Conservation (phyloP, 1,284 basidiomycete genomes). For the Pseudozyma sp. region DNA sequence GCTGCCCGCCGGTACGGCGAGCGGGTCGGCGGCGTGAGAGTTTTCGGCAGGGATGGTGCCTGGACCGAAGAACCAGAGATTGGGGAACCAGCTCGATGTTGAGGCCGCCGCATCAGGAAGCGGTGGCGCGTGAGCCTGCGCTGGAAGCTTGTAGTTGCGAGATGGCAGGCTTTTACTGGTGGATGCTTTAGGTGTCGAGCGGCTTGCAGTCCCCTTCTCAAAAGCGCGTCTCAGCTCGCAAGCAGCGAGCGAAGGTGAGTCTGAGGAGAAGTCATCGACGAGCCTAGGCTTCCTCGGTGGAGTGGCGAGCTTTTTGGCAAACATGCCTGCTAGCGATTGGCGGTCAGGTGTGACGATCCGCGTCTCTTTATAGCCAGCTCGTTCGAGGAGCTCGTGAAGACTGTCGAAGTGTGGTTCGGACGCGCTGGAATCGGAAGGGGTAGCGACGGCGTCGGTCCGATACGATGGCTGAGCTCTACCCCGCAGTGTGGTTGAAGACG, state of each 20-base stretch:
- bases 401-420: constrained; percentile 55
- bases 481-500: not conserved
- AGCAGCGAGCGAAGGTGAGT: constrained; percentile 41
- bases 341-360: constrained; percentile 61
- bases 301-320: constrained; percentile 30
- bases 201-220: constrained; percentile 13
- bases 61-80: constrained; percentile 43
- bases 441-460: not conserved
- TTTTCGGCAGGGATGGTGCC: constrained; percentile 19
- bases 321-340: constrained; percentile 34
- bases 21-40: not conserved
- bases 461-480: not conserved
- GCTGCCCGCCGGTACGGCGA: not conserved
- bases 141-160: constrained; percentile 17
- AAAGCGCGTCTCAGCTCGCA: constrained; percentile 29
- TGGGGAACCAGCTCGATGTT: constrained; percentile 36
- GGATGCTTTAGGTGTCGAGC: constrained; percentile 16
- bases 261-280: constrained; percentile 37
- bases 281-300: constrained; percentile 21
- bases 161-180: constrained; percentile 43
- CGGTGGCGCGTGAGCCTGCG: constrained; percentile 5
- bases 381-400: constrained; percentile 62
- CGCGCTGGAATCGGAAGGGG: not conserved
- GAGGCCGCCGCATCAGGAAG: constrained; percentile 10
- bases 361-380: constrained; percentile 67